Conservation (phyloP, 768 basidiomycete genomes). For the Boletellus ananiceps region DNA sequence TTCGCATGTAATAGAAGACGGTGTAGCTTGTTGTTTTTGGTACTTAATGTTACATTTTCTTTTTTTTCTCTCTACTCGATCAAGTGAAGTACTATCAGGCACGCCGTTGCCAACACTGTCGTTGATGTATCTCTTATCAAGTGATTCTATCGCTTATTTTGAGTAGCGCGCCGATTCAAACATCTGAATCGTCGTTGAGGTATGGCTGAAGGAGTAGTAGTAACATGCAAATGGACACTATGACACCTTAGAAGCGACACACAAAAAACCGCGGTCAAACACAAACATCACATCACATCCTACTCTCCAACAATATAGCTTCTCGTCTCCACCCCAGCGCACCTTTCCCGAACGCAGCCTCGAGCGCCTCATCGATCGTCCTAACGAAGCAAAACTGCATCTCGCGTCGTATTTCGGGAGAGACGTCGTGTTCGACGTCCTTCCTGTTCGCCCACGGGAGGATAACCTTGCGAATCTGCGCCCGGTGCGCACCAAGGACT, state of each 20-base stretch:
- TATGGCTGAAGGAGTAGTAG: no score
- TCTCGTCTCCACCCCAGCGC: constrained; percentile 60
- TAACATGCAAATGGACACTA: no score
- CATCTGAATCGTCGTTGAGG: no score
- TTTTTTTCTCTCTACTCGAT: constrained; percentile 4
- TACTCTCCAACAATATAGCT: constrained; percentile 47
- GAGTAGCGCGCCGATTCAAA: no score
- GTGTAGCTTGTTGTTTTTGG: constrained; percentile 26
- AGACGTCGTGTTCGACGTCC: constrained; percentile 83
- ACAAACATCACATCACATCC: constrained; percentile 34
- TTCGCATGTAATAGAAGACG: constrained; percentile 56
- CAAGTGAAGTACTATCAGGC: constrained; percentile 9
- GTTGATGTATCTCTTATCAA: constrained; percentile 15
- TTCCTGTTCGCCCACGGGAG: constrained; percentile 82
- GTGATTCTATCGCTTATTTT: not conserved
- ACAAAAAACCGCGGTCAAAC: not conserved
- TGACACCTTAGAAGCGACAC: not conserved
- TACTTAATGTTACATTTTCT: constrained; percentile 19
- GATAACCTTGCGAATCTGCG: constrained; percentile 77
- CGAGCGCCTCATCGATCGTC: constrained; percentile 74
- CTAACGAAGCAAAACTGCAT: constrained; percentile 82
- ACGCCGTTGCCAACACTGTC: constrained; percentile 4
- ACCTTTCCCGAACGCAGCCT: constrained; percentile 76
- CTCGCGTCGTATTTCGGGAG: constrained; percentile 62
- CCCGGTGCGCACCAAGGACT: constrained; percentile 84